Evolutionary conservation across 2,329 filamentous ascomycete genomes (phyloP), one percentile per base, ranked within the genome.

Genomic region (Hypoxylon sp.): DNA sequence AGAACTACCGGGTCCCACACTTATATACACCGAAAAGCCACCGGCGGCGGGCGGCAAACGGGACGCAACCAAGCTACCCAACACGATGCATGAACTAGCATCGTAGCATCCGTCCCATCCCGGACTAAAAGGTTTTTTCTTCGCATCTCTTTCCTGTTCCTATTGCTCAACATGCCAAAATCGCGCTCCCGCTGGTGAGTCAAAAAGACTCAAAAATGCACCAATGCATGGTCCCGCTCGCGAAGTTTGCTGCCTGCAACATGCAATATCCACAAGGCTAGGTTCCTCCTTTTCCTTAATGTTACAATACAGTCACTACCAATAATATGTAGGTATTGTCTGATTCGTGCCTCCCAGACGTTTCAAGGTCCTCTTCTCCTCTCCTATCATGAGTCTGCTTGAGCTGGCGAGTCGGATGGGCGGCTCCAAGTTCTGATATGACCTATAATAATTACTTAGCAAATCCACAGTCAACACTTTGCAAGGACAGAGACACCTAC

Each of bases 401-500:
- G 73, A 1, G 74, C 74, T 39, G 75, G 75, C 30, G 76, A 73
- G 67, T 82, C 80, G 3, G 78, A 78, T 9, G 81, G 81, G 16
- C 81, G 75, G 43, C 65, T 79, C 81, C 81, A 83, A 6, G 80
- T 81, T 62, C 80, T 76, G 50, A 82, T 77, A 66, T 81, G 80
- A 21, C 80, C 79, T 81, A 61, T 8, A 32, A 46, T 45, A 14
- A 55, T 51, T 23, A 9, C 32, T 19, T 47, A 70, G 65, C 46
- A 56, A n/a, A n/a, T 57, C 21, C 30, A 30, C 27, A 55, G 2
- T 25, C 51, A 3, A 21, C 11, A 21, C 16, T 48, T n/a, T 11
- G 14, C 37, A 2, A 19, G 19, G 29, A n/a, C 32, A 30, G 29
- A 30, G 41, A 29, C 48, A 83, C 90, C 79, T 83, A 96, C 95